phyloP scores from a whole-genome alignment of 2,329 filamentous ascomycete species.

The Hypoxylon sp. region DNA sequence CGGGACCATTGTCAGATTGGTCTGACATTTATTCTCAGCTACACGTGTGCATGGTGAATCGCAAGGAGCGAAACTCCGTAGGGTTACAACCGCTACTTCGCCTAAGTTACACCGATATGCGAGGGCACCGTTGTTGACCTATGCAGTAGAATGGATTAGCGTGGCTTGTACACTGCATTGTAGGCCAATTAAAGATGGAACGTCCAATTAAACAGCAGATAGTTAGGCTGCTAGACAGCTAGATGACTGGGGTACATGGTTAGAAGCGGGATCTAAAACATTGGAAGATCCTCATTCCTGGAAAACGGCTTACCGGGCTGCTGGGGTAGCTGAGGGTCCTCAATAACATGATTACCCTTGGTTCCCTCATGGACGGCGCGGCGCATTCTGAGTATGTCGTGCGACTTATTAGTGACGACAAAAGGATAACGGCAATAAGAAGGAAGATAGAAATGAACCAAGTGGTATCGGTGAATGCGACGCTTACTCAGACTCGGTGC shows the following conservation, averaged over 20 bases:
- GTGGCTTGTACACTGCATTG: conserved; percentile 2
- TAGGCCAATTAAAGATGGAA: background rate
- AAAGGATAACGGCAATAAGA: background rate
- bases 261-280: conserved; percentile 21
- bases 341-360: background rate
- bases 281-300: conserved; percentile 18
- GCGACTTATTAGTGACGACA: background rate
- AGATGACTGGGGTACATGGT: background rate
- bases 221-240: background rate
- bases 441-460: background rate
- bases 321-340: conserved; percentile 10
- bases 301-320: conserved; percentile 4
- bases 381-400: conserved; percentile 9
- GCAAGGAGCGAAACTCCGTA: background rate
- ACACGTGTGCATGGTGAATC: background rate
- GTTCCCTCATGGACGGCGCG: background rate
- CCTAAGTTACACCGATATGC: conserved; percentile 9
- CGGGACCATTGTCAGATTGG: background rate
- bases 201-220: conserved; percentile 4
- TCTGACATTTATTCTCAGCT: background rate
- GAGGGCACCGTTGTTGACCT: conserved; percentile 1
- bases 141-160: background rate
- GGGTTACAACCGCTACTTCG: conserved; percentile 1
- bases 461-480: conserved; percentile 6
- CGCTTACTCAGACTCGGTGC: conserved; percentile 21